Evolutionary conservation across 768 basidiomycete species (phyloP), one percentile per base, ranked within the genome.

Genomic region (Trametes elegans): DNA sequence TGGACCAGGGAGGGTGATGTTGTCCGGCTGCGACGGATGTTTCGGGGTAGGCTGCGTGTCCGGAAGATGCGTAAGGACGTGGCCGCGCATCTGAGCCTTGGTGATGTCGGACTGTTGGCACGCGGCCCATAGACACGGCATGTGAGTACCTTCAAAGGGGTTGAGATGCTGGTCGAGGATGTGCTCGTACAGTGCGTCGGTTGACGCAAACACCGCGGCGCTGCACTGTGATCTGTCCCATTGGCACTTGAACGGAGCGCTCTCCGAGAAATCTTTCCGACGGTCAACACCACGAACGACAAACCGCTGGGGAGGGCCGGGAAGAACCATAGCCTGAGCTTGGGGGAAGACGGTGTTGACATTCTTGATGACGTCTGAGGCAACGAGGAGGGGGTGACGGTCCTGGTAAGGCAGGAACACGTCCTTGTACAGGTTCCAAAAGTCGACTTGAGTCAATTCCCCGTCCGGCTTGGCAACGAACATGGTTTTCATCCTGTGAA

Each of bases 361-460:
- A 58, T 90, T 90, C 71, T 96, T 95, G 69, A 99, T 98, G 44
- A 97, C 90, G 39, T 99, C 96, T 1, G 91, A 87, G 0, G 97
- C 95, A 2, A 85, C 81, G 3, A 94, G 80, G 39, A 92, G 73
- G 10, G 81, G 80, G 53, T 81, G 75, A 51, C 76, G 76, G 1
- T 83, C 80, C 55, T 77, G 68, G 64, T 76, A 78, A 1, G 84
- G 82, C 1, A 79, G 72, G 63, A 98, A 97, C 1, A 82, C 82
- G 55, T 90, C 88, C 58, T 88, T 87, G 73, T 99, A 99, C 11
- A 94, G 78, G 53, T 83, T 92, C 95, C 96, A 99, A 65, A 99
- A 92, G 51, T 91, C 87, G 29, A 96, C 93, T 70, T 98, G 97
- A 0, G 92, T 93, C 41, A 98, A 74, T 64, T 94, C 90, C 4